Percentiles rank a stretch among this genome's conserved stretches.
Conservation (phyloP, 208 protist genomes). For the Histomonas meleagridis region DNA sequence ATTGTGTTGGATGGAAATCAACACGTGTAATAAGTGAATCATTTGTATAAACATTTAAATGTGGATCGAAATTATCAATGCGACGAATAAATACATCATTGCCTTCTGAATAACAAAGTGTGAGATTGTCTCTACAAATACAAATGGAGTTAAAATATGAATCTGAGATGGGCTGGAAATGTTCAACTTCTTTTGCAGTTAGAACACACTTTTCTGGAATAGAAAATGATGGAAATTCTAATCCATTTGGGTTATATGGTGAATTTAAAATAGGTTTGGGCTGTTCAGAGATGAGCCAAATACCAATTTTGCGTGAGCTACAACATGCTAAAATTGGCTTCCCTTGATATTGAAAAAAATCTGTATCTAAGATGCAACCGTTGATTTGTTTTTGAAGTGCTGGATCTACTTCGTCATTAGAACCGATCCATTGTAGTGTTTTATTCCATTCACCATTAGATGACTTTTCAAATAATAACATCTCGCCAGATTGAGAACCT, state of each 20-base stretch:
- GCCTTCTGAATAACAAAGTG: not conserved
- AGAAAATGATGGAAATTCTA: not conserved
- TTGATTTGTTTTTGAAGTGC: not conserved
- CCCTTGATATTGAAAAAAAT: not conserved
- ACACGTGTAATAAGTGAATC: not conserved
- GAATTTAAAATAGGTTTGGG: not conserved
- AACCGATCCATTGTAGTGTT: not conserved
- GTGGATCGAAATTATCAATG: not conserved
- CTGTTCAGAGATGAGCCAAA: slow-evolving; percentile 12
- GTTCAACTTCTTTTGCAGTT: not conserved
- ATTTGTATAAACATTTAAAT: not conserved
- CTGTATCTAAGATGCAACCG: not conserved
- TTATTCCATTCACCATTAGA: not conserved
- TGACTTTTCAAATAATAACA: not conserved
- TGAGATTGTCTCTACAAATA: not conserved
- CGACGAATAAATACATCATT: not conserved
- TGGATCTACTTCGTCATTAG: not conserved
- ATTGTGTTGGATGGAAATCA: slow-evolving; percentile 2
- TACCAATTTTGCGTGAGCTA: not conserved
- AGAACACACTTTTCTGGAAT: not conserved
- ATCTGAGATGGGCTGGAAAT: not conserved
- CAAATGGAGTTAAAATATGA: not conserved
- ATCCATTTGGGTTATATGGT: not conserved
- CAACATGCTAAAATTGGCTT: not conserved
- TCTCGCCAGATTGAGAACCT: not conserved